These are phyloP conservation scores for Alternaria brassicicola DNA, from an alignment of 2,329 filamentous ascomycete species.

Conservation along the genomic window DNA sequence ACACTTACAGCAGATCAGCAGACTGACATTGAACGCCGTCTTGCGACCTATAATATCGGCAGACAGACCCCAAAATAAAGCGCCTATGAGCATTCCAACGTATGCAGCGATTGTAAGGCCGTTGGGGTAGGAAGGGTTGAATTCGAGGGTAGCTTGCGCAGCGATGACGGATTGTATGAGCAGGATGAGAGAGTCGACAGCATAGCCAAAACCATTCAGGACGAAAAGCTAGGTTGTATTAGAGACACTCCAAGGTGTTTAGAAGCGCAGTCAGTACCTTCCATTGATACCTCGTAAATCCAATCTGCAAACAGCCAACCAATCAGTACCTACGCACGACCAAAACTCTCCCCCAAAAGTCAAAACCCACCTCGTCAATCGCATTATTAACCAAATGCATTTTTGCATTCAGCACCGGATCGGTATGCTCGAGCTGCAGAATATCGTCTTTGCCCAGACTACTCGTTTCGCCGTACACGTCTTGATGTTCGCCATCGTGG, in stretches of 20 bases:
- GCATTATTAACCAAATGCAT: conserved; percentile 72
- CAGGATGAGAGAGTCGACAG: conserved; percentile 62
- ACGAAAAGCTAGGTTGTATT: conserved; percentile 55
- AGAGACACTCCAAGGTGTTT: neutral
- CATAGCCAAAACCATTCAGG: conserved; percentile 67
- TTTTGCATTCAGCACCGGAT: conserved; percentile 68
- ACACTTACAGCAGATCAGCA: conserved; percentile 61
- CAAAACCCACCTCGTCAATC: conserved; percentile 15
- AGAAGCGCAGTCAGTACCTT: conserved; percentile 49
- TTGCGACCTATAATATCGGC: conserved; percentile 72
- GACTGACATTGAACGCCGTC: conserved; percentile 70
- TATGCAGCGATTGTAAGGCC: conserved; percentile 69
- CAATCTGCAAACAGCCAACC: conserved; percentile 1
- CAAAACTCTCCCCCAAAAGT: conserved; percentile 48
- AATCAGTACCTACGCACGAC: neutral
- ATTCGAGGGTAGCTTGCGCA: conserved; percentile 63
- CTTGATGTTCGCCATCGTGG: conserved; percentile 10
- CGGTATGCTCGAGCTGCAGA: conserved; percentile 62
- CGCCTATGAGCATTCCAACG: conserved; percentile 62
- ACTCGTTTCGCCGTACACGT: conserved; percentile 12
- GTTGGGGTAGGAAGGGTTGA: conserved; percentile 60
- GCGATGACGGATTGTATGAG: conserved; percentile 69
- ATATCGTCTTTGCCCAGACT: conserved; percentile 56
- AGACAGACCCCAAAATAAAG: conserved; percentile 71
- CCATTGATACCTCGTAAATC: conserved; percentile 37